A percentile compares a stretch with the other conserved stretches of the same genome.
Evolutionary conservation across 345 rosid species (phyloP).

Genomic region (Populus euphratica): DNA sequence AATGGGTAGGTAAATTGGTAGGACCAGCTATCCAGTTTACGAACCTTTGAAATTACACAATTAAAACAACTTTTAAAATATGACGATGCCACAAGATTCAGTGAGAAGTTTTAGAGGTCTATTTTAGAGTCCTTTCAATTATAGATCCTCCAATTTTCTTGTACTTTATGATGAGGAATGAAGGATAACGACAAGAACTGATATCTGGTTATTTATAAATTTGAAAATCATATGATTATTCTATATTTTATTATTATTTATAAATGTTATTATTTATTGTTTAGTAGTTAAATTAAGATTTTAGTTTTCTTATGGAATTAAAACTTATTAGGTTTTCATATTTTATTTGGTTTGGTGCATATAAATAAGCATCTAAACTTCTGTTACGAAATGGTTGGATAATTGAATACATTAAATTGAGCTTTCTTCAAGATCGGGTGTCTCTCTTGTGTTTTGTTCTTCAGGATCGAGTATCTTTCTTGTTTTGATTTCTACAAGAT

Average conservation of each 20-base stretch:
- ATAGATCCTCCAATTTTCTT: background rate
- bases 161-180: background rate
- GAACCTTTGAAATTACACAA: background rate
- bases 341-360: background rate
- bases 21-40: background rate
- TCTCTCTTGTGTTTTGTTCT: too few species aligned
- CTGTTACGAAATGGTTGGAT: background rate
- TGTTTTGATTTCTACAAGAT: too few species aligned
- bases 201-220: too few species aligned
- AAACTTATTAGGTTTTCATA: background rate
- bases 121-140: background rate
- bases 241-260: too few species aligned
- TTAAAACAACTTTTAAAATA: background rate
- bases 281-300: background rate
- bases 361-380: background rate
- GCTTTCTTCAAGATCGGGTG: too few species aligned
- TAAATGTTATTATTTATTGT: too few species aligned
- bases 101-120: background rate
- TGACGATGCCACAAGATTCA: background rate
- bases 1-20: background rate
- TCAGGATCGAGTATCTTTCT: too few species aligned
- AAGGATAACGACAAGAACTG: too few species aligned
- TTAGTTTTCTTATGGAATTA: background rate
- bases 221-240: too few species aligned
- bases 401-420: background rate